Percentiles rank a stretch among this genome's conserved stretches.
Conservation (phyloP, 1,139 yeast species). For the Suhomyces choctaworum region DNA sequence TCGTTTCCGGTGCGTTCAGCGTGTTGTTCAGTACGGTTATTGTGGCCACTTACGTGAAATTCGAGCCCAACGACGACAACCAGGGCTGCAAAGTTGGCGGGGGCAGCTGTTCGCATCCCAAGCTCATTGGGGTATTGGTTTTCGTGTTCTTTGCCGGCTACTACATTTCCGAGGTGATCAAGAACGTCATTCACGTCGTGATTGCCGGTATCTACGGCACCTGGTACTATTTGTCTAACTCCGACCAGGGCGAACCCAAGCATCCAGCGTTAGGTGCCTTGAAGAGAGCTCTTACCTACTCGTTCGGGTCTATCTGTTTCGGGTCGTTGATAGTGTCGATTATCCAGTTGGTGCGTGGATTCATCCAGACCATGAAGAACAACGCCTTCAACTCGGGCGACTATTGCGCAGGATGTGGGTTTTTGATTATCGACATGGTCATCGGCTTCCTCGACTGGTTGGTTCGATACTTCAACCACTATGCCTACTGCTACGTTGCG, state of each 20-base stretch:
- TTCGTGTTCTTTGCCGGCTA: slow-evolving; percentile 84
- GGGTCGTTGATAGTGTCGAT: slow-evolving; percentile 83
- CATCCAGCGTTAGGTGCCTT: slow-evolving; percentile 83
- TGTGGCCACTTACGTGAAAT: slow-evolving; percentile 76
- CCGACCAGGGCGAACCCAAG: slow-evolving; percentile 80
- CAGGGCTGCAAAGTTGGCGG: slow-evolving; percentile 49
- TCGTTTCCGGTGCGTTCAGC: slow-evolving; percentile 65
- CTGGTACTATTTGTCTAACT: slow-evolving; percentile 80
- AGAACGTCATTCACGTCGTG: slow-evolving; percentile 81
- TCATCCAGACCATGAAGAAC: slow-evolving; percentile 47
- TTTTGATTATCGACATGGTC: slow-evolving; percentile 58
- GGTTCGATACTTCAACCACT: slow-evolving; percentile 84
- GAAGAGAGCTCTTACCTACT: slow-evolving; percentile 78
- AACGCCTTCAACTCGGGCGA: slow-evolving; percentile 59
- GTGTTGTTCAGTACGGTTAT: slow-evolving; percentile 65
- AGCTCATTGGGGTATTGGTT: slow-evolving; percentile 64
- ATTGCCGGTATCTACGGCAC: slow-evolving; percentile 87
- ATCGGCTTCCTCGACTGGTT: slow-evolving; percentile 73
- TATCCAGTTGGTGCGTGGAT: slow-evolving; percentile 62
- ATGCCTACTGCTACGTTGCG: slow-evolving; percentile 86
- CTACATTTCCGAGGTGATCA: slow-evolving; percentile 80
- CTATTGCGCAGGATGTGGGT: slow-evolving; percentile 54
- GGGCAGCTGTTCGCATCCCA: slow-evolving; percentile 67
- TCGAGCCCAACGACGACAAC: slow-evolving; percentile 43
- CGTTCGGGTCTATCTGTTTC: slow-evolving; percentile 88